Evolutionary conservation across 352 stramenopile genomes (phyloP), one percentile per base, ranked within the genome.

Genomic region (Phytophthora macrochlamydospora): DNA sequence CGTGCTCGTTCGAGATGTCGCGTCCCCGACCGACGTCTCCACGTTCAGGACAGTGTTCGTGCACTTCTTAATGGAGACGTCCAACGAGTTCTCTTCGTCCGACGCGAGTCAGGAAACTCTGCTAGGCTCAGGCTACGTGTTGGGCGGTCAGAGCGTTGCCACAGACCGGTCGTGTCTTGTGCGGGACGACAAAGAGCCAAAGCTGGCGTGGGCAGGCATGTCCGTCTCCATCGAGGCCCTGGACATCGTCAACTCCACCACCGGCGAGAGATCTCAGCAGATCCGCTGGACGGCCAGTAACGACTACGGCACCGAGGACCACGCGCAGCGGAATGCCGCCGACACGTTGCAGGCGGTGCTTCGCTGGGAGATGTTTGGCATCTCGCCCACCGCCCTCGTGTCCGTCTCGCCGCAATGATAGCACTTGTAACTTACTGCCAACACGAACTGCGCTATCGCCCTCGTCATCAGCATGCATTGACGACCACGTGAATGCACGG

Each of bases 221-320:
- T 33, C 69, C 7, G 51, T 81, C 32, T 67, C 58, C 29, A 75
- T 68, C 30, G 73, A 81, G 63, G 71, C 74, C 11, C 62, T 76
- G 33, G 50, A 65, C 30, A 59, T 74, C 11, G 42, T 38, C 4
- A 55, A 79, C 56, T 9, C 62, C 0, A 48, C 3, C 2, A 78
- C 51, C 9, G 62, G 62, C 12, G 28, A 58, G 31, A 62, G 51
- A 35, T 69, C 56, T 18, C 73, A 73, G 24, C 62, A 71, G 56
- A 40, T 68, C 9, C 68, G 68, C 9, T 77, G 64, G 68, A 73
- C 58, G 4, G 69, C 69, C 18, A 60, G 55, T 51, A 77, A 69
- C 1, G 62, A 80, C 42, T 78, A 77, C 40, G 64, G 68, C 45
- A 73, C 52, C 9, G 57, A 71, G 50, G 38, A 51, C n/a, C 57